A percentile compares a stretch with the other conserved stretches of the same genome.
Conservation (phyloP, 768 basidiomycete species). For the Agrocybe pediades region DNA sequence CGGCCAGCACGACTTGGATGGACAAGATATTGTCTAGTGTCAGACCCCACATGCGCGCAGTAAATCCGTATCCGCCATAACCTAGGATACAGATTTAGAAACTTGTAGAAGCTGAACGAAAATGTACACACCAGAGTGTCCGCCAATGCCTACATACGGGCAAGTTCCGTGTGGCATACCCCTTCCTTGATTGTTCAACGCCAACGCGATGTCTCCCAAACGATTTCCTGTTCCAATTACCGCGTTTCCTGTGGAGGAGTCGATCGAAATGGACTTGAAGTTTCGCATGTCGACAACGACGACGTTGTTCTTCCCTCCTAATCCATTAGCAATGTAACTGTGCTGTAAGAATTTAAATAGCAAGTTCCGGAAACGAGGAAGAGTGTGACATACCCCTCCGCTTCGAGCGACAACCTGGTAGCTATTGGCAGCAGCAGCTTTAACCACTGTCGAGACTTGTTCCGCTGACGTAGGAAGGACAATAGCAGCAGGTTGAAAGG, state of each 20-base stretch:
- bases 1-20: constrained; percentile 22
- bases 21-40: constrained; percentile 22
- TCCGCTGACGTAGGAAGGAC: constrained; percentile 24
- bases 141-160: constrained; percentile 45
- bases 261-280: constrained; percentile 32
- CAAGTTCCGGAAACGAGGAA: not conserved
- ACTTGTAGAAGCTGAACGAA: not conserved
- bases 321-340: constrained; percentile 42
- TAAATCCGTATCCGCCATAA: constrained; percentile 22
- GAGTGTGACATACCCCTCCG: constrained; percentile 28
- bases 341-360: constrained; percentile 18
- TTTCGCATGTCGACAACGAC: constrained; percentile 41
- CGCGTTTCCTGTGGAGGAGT: constrained; percentile 28
- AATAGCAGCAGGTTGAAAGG: constrained; percentile 28
- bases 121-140: constrained; percentile 32
- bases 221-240: constrained; percentile 36
- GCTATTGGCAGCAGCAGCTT: constrained; percentile 23
- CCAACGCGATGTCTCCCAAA: constrained; percentile 36
- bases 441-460: constrained; percentile 26
- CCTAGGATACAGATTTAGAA: constrained; percentile 1
- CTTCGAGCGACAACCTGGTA: constrained; percentile 37
- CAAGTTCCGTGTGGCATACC: constrained; percentile 43
- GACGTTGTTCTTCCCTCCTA: constrained; percentile 38
- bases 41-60: constrained; percentile 24
- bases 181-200: constrained; percentile 33